A percentile compares a stretch with the other conserved stretches of the same genome.
These are phyloP conservation scores for Alternaria incomplexa DNA, from an alignment of 2,329 filamentous ascomycete species.

Conservation along the genomic window DNA sequence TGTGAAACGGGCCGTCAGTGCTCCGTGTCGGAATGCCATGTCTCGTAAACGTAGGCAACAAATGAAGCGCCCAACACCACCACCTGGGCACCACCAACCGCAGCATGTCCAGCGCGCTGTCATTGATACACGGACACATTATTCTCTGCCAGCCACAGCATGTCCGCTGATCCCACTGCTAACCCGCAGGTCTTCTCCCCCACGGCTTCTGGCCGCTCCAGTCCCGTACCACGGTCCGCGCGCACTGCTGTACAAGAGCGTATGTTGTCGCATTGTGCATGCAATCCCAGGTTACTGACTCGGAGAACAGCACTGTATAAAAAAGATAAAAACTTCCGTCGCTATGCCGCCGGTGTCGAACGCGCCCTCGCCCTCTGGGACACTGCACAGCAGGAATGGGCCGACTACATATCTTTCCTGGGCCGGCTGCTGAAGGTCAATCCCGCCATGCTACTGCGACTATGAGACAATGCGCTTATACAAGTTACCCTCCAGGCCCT, in stretches of 20 bases:
- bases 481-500: constrained; percentile 66
- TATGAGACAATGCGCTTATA: constrained; percentile 32
- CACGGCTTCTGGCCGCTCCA: constrained; percentile 81
- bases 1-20: constrained; percentile 22
- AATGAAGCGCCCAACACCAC: constrained; percentile 10
- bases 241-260: constrained; percentile 79
- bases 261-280: constrained; percentile 54
- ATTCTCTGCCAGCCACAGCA: constrained; percentile 35
- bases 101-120: constrained; percentile 39
- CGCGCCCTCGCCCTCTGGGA: constrained; percentile 89
- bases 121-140: constrained; percentile 20
- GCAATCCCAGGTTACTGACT: constrained; percentile 9
- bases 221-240: constrained; percentile 76
- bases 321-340: constrained; percentile 75
- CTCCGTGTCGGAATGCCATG: constrained; percentile 27
- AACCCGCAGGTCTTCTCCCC: constrained; percentile 64
- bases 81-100: constrained; percentile 1
- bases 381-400: constrained; percentile 95
- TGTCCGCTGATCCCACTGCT: constrained; percentile 48
- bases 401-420: constrained; percentile 97
- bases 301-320: constrained; percentile 59
- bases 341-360: constrained; percentile 89
- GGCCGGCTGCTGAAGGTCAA: constrained; percentile 85
- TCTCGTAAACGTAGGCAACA: constrained; percentile 24
- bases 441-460: constrained; percentile 16